Evolutionary conservation across 306 rosid species (phyloP).

Genomic region (Trichosanthes cucumerina): DNA sequence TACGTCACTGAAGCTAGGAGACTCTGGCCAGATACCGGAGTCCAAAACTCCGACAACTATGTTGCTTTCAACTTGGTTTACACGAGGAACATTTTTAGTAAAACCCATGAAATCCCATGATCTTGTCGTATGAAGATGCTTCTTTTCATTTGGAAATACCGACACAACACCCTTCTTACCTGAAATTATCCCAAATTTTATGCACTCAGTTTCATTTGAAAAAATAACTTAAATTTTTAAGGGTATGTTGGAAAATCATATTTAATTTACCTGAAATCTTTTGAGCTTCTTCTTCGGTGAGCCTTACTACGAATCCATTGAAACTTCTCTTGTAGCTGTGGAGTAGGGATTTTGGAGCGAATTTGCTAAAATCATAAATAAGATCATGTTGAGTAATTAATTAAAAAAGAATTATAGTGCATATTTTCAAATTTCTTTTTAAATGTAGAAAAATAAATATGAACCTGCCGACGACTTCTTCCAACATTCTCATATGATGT

Average conservation of each 20-base stretch:
- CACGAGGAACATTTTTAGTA: background rate
- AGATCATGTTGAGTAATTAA: background rate
- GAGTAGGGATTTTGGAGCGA: constrained; percentile 13
- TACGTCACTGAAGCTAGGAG: constrained; percentile 28
- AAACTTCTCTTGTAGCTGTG: constrained; percentile 31
- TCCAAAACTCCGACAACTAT: constrained; percentile 38
- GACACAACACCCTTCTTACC: constrained; percentile 39
- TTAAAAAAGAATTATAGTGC: background rate
- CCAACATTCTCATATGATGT: constrained; percentile 21
- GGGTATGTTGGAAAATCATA: too few relatives aligned
- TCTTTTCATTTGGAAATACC: constrained; percentile 27
- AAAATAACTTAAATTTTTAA: background rate
- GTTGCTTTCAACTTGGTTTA: constrained; percentile 19
- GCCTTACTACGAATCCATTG: constrained; percentile 26
- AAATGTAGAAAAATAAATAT: background rate
- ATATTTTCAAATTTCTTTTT: background rate
- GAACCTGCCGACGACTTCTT: constrained; percentile 23
- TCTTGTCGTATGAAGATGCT: constrained; percentile 32
- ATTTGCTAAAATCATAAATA: background rate
- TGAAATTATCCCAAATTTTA: background rate
- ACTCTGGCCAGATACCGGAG: constrained; percentile 41
- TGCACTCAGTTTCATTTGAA: background rate
- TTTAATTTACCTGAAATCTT: constrained; percentile 11
- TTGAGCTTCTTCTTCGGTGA: constrained; percentile 24
- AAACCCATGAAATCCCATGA: constrained; percentile 58